Evolutionary conservation across 116 monocot genomes (phyloP), one percentile per base, ranked within the genome.

Genomic region (Thalassia testudinum): DNA sequence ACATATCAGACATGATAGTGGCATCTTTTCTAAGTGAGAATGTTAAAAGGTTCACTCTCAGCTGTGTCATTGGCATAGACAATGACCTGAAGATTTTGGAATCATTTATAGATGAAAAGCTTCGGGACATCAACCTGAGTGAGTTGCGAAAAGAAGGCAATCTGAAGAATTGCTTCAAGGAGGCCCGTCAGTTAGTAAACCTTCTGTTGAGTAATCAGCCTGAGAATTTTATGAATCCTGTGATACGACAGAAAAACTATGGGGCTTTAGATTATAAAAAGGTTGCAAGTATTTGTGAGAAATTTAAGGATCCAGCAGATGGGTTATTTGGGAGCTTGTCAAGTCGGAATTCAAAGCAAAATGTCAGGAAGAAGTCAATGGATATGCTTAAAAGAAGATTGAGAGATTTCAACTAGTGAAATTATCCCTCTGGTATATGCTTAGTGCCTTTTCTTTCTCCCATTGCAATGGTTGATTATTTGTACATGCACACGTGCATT

Each of bases 261-360:
- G 73, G 87, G 38, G 68, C 77, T 25, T 63, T 92, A 63, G 92
- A 92, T 54, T 70, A 80, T 50, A 92, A 87, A 56, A 92, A 83
- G 66, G 77, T 92, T 25, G 73, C 78, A 5, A 75, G 8, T 37
- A 86, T 92, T n/a, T n/a, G n/a, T n/a, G n/a, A n/a, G n/a, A n/a
- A n/a, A n/a, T n/a, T n/a, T n/a, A n/a, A n/a, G n/a, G n/a, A n/a
- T n/a, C n/a, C n/a, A n/a, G n/a, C n/a, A n/a, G n/a, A n/a, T n/a
- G n/a, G n/a, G n/a, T n/a, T n/a, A n/a, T n/a, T n/a, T n/a, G n/a
- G n/a, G n/a, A n/a, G n/a, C n/a, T 38, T 92, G 80, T 58, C 87
- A 92, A 1, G 87, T n/a, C n/a, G n/a, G n/a, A 92, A 61, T 92
- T 83, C 59, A 92, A 80, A 72, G 92, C n/a, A n/a, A n/a, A n/a